Percentiles rank a stretch among this genome's conserved stretches.
Conservation (phyloP, 2,329 filamentous ascomycete genomes). For the Scytalidium sp. region DNA sequence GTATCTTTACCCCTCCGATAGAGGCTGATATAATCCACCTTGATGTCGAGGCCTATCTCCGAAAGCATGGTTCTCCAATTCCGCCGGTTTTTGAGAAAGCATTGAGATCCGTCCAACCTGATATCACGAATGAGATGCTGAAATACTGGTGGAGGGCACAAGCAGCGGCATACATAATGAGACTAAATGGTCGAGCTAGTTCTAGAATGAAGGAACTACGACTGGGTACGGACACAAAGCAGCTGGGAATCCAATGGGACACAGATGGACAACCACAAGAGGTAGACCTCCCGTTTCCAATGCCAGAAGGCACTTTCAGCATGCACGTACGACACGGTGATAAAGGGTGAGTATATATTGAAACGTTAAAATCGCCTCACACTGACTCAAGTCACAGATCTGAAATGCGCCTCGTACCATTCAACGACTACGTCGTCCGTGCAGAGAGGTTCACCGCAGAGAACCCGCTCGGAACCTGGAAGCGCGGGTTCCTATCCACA, state of each 20-base stretch:
- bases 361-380: not conserved
- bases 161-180: slow-evolving; percentile 18
- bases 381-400: not conserved
- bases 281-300: slow-evolving; percentile 14
- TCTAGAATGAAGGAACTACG: not conserved
- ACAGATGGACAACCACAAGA: slow-evolving; percentile 4
- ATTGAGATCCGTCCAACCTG: slow-evolving; percentile 10
- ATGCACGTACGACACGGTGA: slow-evolving; percentile 16
- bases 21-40: not conserved
- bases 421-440: not conserved
- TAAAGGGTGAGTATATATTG: not conserved
- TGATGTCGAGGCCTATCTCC: not conserved
- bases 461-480: not conserved
- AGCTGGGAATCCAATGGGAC: not conserved
- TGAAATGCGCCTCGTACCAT: not conserved
- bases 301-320: slow-evolving; percentile 17
- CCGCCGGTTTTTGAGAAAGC: slow-evolving; percentile 4
- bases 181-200: slow-evolving; percentile 12
- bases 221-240: not conserved
- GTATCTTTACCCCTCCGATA: not conserved
- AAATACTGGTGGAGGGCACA: slow-evolving; percentile 22
- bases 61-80: not conserved
- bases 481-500: not conserved
- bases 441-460: not conserved
- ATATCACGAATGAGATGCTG: slow-evolving; percentile 15